These are phyloP conservation scores for Suillus ampliporus DNA, from an alignment of 768 basidiomycete species.

Conservation along the genomic window DNA sequence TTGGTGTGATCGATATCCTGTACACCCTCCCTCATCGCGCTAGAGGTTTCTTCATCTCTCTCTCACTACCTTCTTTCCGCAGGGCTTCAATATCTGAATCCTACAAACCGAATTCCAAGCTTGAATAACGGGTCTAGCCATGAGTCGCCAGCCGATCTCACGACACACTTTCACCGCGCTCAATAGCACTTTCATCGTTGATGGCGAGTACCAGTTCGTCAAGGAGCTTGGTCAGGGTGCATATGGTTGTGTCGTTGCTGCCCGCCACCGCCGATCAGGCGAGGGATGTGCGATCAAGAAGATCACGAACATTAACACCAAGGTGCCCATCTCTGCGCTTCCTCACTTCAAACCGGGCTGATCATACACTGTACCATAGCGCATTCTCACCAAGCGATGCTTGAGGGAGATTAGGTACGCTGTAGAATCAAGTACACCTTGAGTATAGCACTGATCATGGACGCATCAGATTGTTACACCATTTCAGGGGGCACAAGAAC, in stretches of 20 bases:
- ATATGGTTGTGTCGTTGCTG: conserved; percentile 90
- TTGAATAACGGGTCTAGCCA: background rate
- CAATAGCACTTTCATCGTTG: conserved; percentile 87
- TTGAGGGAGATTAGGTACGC: conserved; percentile 90
- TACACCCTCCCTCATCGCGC: background rate
- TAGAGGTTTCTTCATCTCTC: background rate
- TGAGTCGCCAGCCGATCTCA: conserved; percentile 46
- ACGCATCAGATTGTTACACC: conserved; percentile 77
- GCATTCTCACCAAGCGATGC: conserved; percentile 96
- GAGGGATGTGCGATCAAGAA: conserved; percentile 96
- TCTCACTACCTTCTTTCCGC: background rate
- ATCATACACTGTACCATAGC: conserved; percentile 46
- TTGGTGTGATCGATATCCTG: conserved; percentile 38
- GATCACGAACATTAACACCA: conserved; percentile 92
- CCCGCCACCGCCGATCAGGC: conserved; percentile 80
- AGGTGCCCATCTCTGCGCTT: conserved; percentile 50
- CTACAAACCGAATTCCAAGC: background rate
- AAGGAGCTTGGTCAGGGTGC: conserved; percentile 98
- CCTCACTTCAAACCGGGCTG: conserved; percentile 15
- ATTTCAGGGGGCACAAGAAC: conserved; percentile 99
- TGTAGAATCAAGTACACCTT: background rate
- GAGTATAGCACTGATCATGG: conserved; percentile 16
- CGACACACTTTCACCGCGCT: conserved; percentile 83
- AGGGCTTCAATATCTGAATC: background rate
- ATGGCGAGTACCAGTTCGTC: conserved; percentile 89